phyloP scores from a whole-genome alignment of 306 rosid species.

The Trifolium dubium region DNA sequence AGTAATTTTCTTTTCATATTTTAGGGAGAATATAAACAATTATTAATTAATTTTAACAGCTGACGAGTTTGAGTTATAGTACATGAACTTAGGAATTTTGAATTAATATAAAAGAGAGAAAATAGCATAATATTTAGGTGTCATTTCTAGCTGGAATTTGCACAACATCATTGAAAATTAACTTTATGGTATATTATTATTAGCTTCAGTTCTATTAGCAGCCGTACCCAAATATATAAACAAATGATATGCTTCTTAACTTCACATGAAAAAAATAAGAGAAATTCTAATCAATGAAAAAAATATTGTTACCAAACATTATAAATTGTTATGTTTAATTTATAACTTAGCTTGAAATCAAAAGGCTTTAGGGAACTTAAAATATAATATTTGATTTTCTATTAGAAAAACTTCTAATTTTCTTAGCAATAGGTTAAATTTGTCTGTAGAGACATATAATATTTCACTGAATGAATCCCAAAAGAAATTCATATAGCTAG shows the following conservation, averaged over 20 bases:
- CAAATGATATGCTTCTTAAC: constrained; percentile 1
- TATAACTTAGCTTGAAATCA: background rate
- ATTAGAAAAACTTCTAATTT: background rate
- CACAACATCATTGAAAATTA: constrained; percentile 5
- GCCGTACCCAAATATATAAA: constrained; percentile 22
- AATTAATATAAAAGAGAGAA: background rate
- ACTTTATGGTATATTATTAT: constrained; percentile 9
- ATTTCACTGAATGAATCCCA: too few species aligned
- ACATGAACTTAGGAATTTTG: constrained; percentile 14
- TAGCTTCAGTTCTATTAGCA: constrained; percentile 2
- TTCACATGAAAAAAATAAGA: background rate
- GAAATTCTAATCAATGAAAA: too few species aligned
- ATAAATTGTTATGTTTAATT: background rate
- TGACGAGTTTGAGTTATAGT: constrained; percentile 16
- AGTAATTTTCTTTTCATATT: too few species aligned
- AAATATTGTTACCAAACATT: background rate
- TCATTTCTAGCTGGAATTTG: constrained; percentile 41
- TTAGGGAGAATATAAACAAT: too few species aligned
- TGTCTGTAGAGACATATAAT: too few species aligned
- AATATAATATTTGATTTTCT: background rate
- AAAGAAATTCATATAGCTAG: too few species aligned
- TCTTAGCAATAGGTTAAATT: too few species aligned
- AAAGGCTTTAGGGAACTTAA: background rate
- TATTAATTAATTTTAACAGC: constrained; percentile 9
- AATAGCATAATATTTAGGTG: constrained; percentile 27